Conservation (phyloP, 257 asterid species). For the Ballota nigra region DNA sequence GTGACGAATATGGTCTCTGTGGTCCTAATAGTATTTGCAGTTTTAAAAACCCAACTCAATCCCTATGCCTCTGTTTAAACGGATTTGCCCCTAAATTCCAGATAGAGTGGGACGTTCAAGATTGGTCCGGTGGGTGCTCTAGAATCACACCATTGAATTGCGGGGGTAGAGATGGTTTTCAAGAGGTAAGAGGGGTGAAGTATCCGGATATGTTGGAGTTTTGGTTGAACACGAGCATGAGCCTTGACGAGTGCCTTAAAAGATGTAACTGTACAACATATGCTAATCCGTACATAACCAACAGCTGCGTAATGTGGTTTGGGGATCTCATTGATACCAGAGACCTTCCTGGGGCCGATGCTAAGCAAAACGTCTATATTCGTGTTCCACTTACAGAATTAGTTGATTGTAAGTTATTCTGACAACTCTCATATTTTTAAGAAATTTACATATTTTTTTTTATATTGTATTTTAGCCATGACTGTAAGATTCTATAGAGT, state of each 20-base stretch:
- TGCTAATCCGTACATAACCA: conserved; percentile 29
- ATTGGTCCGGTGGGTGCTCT: conserved; percentile 33
- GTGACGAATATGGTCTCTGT: conserved; percentile 29
- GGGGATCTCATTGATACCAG: conserved; percentile 31
- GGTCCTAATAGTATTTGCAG: conserved; percentile 35
- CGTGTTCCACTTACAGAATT: not conserved
- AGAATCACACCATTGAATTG: conserved; percentile 21
- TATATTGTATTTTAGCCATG: too few species aligned
- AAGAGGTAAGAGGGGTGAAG: conserved; percentile 22
- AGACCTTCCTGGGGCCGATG: conserved; percentile 1
- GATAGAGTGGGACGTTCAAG: conserved; percentile 29
- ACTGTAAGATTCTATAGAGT: too few species aligned
- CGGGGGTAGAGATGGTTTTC: conserved; percentile 20
- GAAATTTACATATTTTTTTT: too few species aligned
- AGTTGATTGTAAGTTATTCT: not conserved
- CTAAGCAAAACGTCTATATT: not conserved
- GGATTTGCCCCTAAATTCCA: conserved; percentile 20
- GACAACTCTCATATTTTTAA: not conserved
- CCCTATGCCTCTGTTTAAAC: conserved; percentile 25
- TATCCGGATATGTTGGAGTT: conserved; percentile 24
- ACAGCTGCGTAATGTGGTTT: conserved; percentile 33
- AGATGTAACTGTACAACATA: conserved; percentile 30
- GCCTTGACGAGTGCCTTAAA: conserved; percentile 24
- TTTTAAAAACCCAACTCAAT: not conserved
- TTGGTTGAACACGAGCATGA: conserved; percentile 26